Evolutionary conservation across 2,329 filamentous ascomycete genomes (phyloP).

Genomic region (Pleomassaria siparia): DNA sequence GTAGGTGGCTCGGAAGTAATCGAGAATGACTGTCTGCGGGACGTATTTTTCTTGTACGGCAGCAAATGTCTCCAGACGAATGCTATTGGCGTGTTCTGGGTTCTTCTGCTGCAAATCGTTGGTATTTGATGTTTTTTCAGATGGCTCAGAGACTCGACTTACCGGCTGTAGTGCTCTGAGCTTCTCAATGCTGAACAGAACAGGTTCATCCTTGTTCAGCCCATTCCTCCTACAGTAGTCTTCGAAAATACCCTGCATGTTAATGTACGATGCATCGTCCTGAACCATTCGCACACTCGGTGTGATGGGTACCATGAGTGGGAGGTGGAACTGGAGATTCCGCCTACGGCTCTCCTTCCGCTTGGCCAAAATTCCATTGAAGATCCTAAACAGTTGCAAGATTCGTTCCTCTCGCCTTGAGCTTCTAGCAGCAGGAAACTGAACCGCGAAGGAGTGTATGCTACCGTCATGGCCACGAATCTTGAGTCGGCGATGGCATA

Average conservation of each 20-base stretch:
- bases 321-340: slow-evolving; percentile 94
- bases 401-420: slow-evolving; percentile 94
- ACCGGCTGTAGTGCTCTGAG: slow-evolving; percentile 65
- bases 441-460: slow-evolving; percentile 93
- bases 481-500: slow-evolving; percentile 88
- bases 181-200: slow-evolving; percentile 94
- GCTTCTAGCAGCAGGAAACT: slow-evolving; percentile 90
- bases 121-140: slow-evolving; percentile 7
- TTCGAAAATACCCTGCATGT: slow-evolving; percentile 92
- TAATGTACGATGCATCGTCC: slow-evolving; percentile 92
- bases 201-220: slow-evolving; percentile 91
- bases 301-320: slow-evolving; percentile 91
- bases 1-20: slow-evolving; percentile 88
- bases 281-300: slow-evolving; percentile 94
- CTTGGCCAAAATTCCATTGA: slow-evolving; percentile 88
- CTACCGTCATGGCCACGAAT: slow-evolving; percentile 98
- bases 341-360: slow-evolving; percentile 93
- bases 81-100: slow-evolving; percentile 68
- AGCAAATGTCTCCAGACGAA: slow-evolving; percentile 87
- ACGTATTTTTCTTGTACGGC: slow-evolving; percentile 95
- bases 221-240: slow-evolving; percentile 88
- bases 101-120: slow-evolving; percentile 61
- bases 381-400: slow-evolving; percentile 92
- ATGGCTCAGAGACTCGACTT: slow-evolving; percentile 24
- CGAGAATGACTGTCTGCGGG: slow-evolving; percentile 74